These are phyloP conservation scores for Candida pini DNA, from an alignment of 805 yeast genomes.

Conservation along the genomic window DNA sequence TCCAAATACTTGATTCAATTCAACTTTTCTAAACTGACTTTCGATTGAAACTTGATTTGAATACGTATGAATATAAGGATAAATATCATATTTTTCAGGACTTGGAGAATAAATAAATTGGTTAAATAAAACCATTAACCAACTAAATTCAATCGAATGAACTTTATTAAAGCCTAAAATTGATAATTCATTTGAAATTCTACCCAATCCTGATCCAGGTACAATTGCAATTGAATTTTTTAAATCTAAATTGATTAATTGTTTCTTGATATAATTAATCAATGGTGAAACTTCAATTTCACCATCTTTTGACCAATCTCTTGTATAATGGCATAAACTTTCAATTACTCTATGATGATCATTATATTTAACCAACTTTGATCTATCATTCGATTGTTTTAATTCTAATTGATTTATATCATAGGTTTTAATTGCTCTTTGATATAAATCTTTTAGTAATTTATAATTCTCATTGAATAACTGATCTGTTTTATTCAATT, in stretches of 20 bases:
- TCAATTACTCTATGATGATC: constrained; percentile 52
- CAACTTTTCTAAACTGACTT: constrained; percentile 46
- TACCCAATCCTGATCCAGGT: constrained; percentile 88
- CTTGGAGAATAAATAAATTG: constrained; percentile 42
- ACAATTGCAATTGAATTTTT: constrained; percentile 49
- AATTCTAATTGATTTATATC: constrained; percentile 41
- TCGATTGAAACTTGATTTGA: constrained; percentile 51
- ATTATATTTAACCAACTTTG: constrained; percentile 9
- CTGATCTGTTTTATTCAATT: constrained; percentile 44
- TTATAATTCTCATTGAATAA: constrained; percentile 42
- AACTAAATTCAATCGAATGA: constrained; percentile 71
- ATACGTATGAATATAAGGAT: constrained; percentile 59
- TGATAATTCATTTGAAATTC: constrained; percentile 63
- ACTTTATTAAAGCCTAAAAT: constrained; percentile 35
- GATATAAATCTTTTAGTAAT: constrained; percentile 41
- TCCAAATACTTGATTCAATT: constrained; percentile 20
- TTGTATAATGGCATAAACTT: constrained; percentile 63
- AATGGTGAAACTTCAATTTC: constrained; percentile 49
- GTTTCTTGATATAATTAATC: constrained; percentile 41
- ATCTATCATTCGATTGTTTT: constrained; percentile 24
- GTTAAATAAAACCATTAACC: constrained; percentile 69
- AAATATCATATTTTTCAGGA: constrained; percentile 20
- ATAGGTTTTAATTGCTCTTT: constrained; percentile 29
- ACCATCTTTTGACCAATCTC: constrained; percentile 67
- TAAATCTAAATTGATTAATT: constrained; percentile 28